Evolutionary conservation across 75 land plant genomes (phyloP).

Genomic region (Selaginella moellendorffii): DNA sequence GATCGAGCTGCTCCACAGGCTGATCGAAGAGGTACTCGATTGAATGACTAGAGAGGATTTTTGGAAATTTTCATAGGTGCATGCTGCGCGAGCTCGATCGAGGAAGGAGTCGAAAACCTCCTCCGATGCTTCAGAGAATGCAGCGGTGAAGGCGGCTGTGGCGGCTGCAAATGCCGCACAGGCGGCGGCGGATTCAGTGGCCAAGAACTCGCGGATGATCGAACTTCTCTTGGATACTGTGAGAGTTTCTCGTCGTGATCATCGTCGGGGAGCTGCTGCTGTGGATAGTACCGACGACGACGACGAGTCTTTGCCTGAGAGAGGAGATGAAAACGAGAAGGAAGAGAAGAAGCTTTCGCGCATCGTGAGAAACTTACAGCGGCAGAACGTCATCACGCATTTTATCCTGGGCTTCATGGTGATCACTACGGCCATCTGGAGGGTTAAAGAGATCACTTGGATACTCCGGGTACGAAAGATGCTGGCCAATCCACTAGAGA

Average conservation of each 20-base stretch:
- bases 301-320: no score
- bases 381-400: conserved; percentile 11
- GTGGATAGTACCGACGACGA: no score
- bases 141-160: neutral
- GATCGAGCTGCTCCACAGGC: neutral
- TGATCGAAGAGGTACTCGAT: neutral
- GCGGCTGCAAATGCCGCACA: conserved; percentile 2
- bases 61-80: no score
- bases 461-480: neutral
- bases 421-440: conserved; percentile 10
- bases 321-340: neutral
- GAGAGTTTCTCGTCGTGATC: no score
- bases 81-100: no score
- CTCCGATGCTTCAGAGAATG: neutral
- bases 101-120: no score
- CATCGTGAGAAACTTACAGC: conserved; percentile 1
- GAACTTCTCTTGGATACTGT: neutral
- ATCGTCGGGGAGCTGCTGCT: no score
- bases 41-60: no score
- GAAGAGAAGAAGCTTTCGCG: neutral
- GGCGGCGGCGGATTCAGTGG: conserved; percentile 8
- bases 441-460: conserved; percentile 4
- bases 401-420: conserved; percentile 12
- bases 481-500: neutral
- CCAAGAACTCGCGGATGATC: conserved; percentile 1